Conservation (phyloP, 495 filamentous ascomycete genomes). For the Tuber borchii region DNA sequence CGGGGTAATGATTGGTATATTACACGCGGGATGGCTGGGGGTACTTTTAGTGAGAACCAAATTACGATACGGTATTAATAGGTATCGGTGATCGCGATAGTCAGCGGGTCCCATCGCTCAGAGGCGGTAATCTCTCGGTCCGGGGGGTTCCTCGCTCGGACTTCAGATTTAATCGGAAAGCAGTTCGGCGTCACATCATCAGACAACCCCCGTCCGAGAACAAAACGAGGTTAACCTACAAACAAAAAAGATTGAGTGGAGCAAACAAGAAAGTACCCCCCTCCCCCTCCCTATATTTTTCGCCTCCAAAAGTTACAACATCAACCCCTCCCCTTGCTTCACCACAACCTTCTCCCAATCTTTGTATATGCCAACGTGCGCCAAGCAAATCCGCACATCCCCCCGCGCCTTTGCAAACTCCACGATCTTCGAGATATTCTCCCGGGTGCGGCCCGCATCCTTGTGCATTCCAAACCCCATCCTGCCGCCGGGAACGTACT, state of each 20-base stretch:
- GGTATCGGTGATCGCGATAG: neutral
- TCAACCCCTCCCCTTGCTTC: neutral
- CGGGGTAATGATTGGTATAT: neutral
- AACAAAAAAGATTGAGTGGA: neutral
- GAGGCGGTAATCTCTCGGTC: neutral
- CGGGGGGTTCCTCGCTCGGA: neutral
- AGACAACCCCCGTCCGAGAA: neutral
- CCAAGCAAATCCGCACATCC: slow-evolving; percentile 19
- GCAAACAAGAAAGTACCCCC: neutral
- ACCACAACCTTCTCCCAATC: slow-evolving; percentile 14
- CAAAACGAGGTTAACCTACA: neutral
- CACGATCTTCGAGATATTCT: slow-evolving; percentile 18
- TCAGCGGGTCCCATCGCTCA: neutral
- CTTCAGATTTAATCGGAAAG: neutral
- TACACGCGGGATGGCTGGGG: neutral
- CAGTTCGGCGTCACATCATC: neutral
- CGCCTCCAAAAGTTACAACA: neutral
- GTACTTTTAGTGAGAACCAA: neutral
- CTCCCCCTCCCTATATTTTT: neutral
- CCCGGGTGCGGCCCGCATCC: slow-evolving; percentile 8
- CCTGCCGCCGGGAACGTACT: slow-evolving; percentile 10
- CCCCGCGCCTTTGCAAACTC: slow-evolving; percentile 9
- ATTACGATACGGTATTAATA: neutral
- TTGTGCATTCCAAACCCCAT: slow-evolving; percentile 19
- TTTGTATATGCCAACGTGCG: slow-evolving; percentile 18